These are phyloP conservation scores for Pichia rugopelliculosa DNA, from an alignment of 805 yeast species.

Conservation along the genomic window DNA sequence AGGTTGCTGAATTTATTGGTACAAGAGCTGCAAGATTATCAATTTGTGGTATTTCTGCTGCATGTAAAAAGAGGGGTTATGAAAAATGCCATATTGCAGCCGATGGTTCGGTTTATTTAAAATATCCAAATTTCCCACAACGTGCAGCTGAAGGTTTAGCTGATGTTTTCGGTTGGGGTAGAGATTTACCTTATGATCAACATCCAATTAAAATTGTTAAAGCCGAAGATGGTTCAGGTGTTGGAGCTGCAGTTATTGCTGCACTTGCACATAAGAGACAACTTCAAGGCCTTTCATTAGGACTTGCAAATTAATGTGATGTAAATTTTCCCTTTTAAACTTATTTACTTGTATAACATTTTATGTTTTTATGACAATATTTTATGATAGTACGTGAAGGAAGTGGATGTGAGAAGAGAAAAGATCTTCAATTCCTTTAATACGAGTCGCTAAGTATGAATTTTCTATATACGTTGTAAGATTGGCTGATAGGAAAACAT, in stretches of 20 bases:
- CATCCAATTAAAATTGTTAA: slow-evolving; percentile 83
- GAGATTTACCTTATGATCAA: slow-evolving; percentile 31
- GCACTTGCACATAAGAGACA: slow-evolving; percentile 84
- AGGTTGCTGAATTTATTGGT: slow-evolving; percentile 82
- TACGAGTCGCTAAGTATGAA: too few species aligned
- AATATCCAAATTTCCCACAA: slow-evolving; percentile 88
- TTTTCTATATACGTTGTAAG: too few species aligned
- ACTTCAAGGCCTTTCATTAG: slow-evolving; percentile 62
- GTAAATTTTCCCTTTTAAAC: too few species aligned
- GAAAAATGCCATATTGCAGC: slow-evolving; percentile 86
- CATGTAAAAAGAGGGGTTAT: slow-evolving; percentile 81
- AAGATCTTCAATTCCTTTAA: too few species aligned
- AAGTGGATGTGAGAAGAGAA: too few species aligned
- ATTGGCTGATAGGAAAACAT: too few species aligned
- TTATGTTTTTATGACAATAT: too few species aligned
- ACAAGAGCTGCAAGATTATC: slow-evolving; percentile 91
- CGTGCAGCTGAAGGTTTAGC: slow-evolving; percentile 88
- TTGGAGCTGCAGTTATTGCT: slow-evolving; percentile 97
- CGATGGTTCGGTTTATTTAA: slow-evolving; percentile 93
- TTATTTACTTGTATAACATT: too few species aligned
- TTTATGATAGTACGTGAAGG: background rate
- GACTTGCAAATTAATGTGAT: slow-evolving; percentile 25
- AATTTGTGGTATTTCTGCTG: slow-evolving; percentile 95
- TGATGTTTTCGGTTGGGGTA: slow-evolving; percentile 84
- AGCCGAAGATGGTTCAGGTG: slow-evolving; percentile 98